Evolutionary conservation across 352 stramenopile genomes (phyloP), one percentile per base, ranked within the genome.

Genomic region (Phytophthora tentaculata): DNA sequence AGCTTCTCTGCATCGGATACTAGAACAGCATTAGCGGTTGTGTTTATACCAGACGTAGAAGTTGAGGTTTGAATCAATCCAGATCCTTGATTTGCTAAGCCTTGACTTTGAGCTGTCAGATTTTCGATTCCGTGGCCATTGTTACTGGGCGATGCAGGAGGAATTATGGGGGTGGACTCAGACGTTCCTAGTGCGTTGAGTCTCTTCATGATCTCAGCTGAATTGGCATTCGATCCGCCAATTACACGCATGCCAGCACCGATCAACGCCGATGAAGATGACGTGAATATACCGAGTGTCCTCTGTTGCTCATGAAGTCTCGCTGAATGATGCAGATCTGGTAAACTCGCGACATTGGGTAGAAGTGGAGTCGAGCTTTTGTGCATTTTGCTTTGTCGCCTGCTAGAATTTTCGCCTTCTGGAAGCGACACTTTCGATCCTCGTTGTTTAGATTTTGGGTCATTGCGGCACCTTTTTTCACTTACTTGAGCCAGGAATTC

Each of bases 1-100:
- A 92, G 64, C 20, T 86, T 84, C 35, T 92, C 81, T 1, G 83
- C 80, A 14, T 91, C 83, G 0, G 77, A 83, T 1, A 81, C 35
- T 8, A 53, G 67, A 19, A 47, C 45, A 6, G 65, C 37, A 12
- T 35, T 53, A n/a, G n/a, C n/a, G n/a, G n/a, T n/a, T n/a, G n/a
- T 53, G 47, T 9, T 20, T n/a, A n/a, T n/a, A n/a, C n/a, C n/a
- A n/a, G n/a, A n/a, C n/a, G 47, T 41, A 5, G 47, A 5, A 10
- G 28, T 54, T 6, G 54, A 6, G n/a, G 39, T 32, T 29, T 28
- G 35, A 35, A 53, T 47, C 16, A 19, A 35, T 32, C 41, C 51
- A 37, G 8, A 41, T 37, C 7, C 44, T 56, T 59, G 51, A 49
- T 1, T 20, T 43, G 19, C 51, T 37, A 43, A 53, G 13, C 2